Base-by-base conservation (phyloP, 2,329 filamentous ascomycete species). In the Pleomassaria siparia region DNA sequence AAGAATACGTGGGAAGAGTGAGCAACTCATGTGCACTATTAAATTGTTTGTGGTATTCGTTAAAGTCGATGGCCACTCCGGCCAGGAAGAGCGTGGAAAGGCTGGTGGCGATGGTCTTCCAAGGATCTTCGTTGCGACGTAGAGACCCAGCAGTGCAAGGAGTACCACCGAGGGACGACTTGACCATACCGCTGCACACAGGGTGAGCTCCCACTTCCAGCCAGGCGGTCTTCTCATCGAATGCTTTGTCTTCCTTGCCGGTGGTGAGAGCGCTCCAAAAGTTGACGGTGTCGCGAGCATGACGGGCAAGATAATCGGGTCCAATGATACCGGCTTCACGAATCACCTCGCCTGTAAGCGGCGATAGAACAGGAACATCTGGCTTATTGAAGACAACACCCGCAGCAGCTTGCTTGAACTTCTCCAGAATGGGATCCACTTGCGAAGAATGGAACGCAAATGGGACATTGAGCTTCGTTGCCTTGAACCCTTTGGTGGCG, bases 131-230 rank as follows among this genome's bases (percentile, higher is more conserved):
- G 35, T 77, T 79, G 48, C 84, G 81, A 25, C 82, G 82, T 10
- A 88, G 74, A 2, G 85, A 83, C 2, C 84, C 78, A 10, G 81
- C 76, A 12, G 80, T 79, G 32, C 79, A 74, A 21, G 79, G 80
- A 9, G 76, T 72, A 5, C 72, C 69, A 21, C 79, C 80, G 44
- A 87, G 77, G 4, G 80, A 82, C 13, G 81, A 79, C 73, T 85
- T 86, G 54, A 89, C 79, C 78, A 90, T 84, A 49, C 80, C 80
- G 36, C 79, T 78, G 67, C 82, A 87, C 12, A 89, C 80, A 0
- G 86, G 85, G 59, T 89, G 84, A 29, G 87, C 86, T n/a, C 87
- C 87, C 53, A 90, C 73, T 66, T 91, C 87, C 46, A 91, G 73
- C 81, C 83, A 89, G 24, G 84, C 77, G 5, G 85, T 87, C 70